Evolutionary conservation across 441 rosid genomes (phyloP).

Genomic region (Gossypium lobatum): DNA sequence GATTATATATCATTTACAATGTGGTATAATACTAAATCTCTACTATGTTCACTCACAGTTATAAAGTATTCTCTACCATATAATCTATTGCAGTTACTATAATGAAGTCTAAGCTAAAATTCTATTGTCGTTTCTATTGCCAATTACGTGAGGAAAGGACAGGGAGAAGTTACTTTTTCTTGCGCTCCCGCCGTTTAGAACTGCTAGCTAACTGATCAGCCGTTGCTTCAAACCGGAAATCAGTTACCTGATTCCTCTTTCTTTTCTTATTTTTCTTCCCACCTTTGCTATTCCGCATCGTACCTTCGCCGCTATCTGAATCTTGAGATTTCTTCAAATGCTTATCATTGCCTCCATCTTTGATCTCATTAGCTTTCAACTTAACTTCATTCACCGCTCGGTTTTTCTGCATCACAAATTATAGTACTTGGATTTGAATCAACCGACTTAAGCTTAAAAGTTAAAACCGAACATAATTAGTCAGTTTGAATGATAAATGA

Average conservation of each 20-base stretch:
- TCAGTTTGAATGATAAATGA: background rate
- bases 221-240: slow-evolving; percentile 56
- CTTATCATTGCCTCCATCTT: slow-evolving; percentile 25
- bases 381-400: slow-evolving; percentile 18
- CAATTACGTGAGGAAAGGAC: background rate
- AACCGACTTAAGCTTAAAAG: background rate
- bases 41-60: background rate
- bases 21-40: background rate
- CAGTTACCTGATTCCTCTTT: slow-evolving; percentile 51
- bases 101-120: background rate
- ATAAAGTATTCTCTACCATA: background rate
- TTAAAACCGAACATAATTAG: background rate
- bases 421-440: background rate
- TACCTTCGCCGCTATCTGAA: background rate
- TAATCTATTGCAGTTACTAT: background rate
- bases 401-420: slow-evolving; percentile 21
- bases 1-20: background rate
- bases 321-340: slow-evolving; percentile 10
- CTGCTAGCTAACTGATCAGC: slow-evolving; percentile 29
- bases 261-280: slow-evolving; percentile 59
- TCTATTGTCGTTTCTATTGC: background rate
- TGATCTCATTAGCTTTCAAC: slow-evolving; percentile 18
- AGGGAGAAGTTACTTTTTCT: slow-evolving; percentile 43
- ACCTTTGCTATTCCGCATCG: slow-evolving; percentile 4
- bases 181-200: slow-evolving; percentile 54